Evolutionary conservation across 306 rosid species (phyloP).

Genomic region (Castanea mollissima): DNA sequence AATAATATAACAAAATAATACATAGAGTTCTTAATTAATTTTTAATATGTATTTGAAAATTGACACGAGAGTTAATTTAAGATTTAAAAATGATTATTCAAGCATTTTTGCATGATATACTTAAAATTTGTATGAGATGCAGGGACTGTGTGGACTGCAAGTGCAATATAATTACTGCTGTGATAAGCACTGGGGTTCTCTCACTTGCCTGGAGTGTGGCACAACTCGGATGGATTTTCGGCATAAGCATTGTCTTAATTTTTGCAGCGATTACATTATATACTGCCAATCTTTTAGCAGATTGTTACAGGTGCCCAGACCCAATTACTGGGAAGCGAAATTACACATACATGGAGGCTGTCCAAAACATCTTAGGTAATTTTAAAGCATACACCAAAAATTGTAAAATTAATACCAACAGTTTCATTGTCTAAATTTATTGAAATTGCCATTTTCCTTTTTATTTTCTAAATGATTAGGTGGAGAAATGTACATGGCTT

Average conservation of each 20-base stretch:
- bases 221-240: conserved; percentile 39
- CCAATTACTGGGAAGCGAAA: conserved; percentile 34
- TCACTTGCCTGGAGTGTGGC: conserved; percentile 40
- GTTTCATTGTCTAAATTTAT: too few relatives aligned
- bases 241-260: not conserved
- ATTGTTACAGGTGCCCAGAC: conserved; percentile 43
- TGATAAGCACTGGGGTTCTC: conserved; percentile 40
- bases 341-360: conserved; percentile 40
- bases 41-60: not conserved
- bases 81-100: too few relatives aligned
- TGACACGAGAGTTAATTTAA: not conserved
- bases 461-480: conserved; percentile 21
- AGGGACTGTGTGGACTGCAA: conserved; percentile 41
- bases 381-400: not conserved
- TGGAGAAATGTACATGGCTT: conserved; percentile 18
- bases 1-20: not conserved
- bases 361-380: conserved; percentile 29
- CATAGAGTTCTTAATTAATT: not conserved
- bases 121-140: not conserved
- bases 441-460: not conserved
- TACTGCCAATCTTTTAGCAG: conserved; percentile 33
- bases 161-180: conserved; percentile 41
- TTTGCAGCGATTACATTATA: conserved; percentile 32
- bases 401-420: too few relatives aligned
- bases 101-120: too few relatives aligned